Base-by-base conservation (phyloP, 108 stramenopile genomes). In the Cyclotella atomus region DNA sequence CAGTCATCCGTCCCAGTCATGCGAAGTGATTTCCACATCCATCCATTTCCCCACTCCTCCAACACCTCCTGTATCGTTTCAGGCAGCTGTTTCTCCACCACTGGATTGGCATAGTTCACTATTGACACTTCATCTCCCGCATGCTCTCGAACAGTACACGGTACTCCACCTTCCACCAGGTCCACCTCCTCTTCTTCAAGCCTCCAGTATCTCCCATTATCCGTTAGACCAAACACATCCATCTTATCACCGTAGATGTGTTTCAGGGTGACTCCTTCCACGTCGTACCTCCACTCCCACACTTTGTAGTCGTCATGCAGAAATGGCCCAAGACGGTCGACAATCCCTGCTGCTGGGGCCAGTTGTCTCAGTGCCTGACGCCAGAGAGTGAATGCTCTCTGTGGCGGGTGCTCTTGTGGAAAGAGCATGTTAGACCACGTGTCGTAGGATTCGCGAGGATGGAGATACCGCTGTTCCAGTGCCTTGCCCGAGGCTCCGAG, bases 341-440 rank as follows among this genome's bases (percentile, higher is more conserved):
- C 17, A 15, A 32, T 27, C 7, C 60, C n/a, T 41, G 38, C 60
- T 43, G 24, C 60, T 7, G 60, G 60, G 38, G 24, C 60, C 2
- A 62, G 60, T 15, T 44, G 60, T 23, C 8, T 14, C 60, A 62
- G 60, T 12, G 38, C 60, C 1, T 8, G 20, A 43, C 23, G 34
- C 60, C 60, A 62, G 7, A 62, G 38, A 8, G 1, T 17, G n/a
- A 44, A 25, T 7, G 19, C 8, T 10, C 9, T 23, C 14, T 17
- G 12, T 41, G 60, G 60, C 6, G 20, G 17, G 6, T 43, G 16
- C 41, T 62, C n/a, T 43, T 14, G 7, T 2, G 60, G 60, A 25
- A 62, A 62, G 16, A 25, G 38, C 23, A 25, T 25, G 10, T 62
- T 21, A 20, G 60, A 62, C 60, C 60, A 62, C 30, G 38, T 62